A percentile compares a stretch with the other conserved stretches of the same genome.
Evolutionary conservation across 805 yeast species (phyloP).

Genomic region (Spencermartinsiella europaea): DNA sequence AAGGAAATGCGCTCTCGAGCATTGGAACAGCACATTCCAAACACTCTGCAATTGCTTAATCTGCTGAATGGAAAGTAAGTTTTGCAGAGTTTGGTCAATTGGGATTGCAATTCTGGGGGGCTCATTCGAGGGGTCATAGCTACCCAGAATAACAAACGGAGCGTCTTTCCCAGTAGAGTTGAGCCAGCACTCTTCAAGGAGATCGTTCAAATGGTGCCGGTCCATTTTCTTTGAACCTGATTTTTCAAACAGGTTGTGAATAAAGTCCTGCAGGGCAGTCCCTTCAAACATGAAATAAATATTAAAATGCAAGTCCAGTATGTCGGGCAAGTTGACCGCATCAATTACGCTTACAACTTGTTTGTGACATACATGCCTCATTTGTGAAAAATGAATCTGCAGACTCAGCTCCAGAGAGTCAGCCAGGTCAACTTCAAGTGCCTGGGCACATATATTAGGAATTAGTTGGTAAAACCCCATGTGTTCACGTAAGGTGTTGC

Average conservation of each 20-base stretch:
- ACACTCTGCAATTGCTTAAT: not conserved
- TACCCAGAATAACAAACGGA: not conserved
- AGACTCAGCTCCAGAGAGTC: not conserved
- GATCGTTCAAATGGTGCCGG: constrained; percentile 1
- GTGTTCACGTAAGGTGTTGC: not conserved
- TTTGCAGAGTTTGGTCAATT: not conserved
- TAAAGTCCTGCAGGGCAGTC: constrained; percentile 1
- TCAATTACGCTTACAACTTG: not conserved
- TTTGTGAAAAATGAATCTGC: not conserved
- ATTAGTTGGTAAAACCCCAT: not conserved
- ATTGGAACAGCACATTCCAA: constrained; percentile 1
- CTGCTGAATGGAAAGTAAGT: not conserved
- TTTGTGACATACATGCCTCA: not conserved
- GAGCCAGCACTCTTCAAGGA: not conserved
- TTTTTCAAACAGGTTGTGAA: not conserved
- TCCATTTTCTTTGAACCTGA: not conserved
- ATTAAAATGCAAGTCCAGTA: not conserved
- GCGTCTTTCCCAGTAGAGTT: not conserved
- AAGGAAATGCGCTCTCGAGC: not conserved
- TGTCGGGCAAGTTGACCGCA: not conserved
- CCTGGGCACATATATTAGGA: not conserved
- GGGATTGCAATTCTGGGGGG: not conserved
- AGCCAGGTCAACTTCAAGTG: not conserved
- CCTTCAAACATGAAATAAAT: constrained; percentile 8
- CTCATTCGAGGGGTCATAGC: not conserved